A percentile compares a stretch with the other conserved stretches of the same genome.
Conservation (phyloP, 805 yeast genomes). For the Suhomyces pyralidae region DNA sequence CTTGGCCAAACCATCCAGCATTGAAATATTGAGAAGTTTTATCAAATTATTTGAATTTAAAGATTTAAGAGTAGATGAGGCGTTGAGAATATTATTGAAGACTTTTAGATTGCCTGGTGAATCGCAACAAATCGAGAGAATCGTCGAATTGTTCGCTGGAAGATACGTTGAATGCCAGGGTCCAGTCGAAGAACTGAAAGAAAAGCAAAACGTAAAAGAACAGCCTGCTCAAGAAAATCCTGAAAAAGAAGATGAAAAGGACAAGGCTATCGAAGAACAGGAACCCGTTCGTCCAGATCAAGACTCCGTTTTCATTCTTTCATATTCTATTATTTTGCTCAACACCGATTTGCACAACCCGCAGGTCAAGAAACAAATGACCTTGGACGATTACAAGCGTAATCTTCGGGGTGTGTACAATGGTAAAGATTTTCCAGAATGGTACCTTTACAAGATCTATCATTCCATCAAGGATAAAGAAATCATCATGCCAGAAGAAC, state of each 20-base stretch:
- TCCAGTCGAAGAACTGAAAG: slow-evolving; percentile 5
- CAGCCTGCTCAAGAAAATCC: neutral
- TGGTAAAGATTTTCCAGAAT: slow-evolving; percentile 72
- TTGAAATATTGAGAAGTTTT: slow-evolving; percentile 58
- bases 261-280: slow-evolving; percentile 22
- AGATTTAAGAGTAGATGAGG: slow-evolving; percentile 87
- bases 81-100: slow-evolving; percentile 74
- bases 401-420: slow-evolving; percentile 80
- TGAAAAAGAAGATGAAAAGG: neutral
- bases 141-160: slow-evolving; percentile 81
- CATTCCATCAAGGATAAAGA: slow-evolving; percentile 78
- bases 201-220: neutral
- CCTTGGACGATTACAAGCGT: slow-evolving; percentile 71
- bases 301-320: slow-evolving; percentile 84
- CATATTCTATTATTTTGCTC: slow-evolving; percentile 89
- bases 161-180: slow-evolving; percentile 68
- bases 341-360: slow-evolving; percentile 95
- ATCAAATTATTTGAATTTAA: slow-evolving; percentile 70
- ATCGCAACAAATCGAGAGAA: slow-evolving; percentile 92
- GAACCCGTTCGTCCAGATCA: slow-evolving; percentile 63
- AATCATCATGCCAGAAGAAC: slow-evolving; percentile 97
- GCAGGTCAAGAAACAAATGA: slow-evolving; percentile 89
- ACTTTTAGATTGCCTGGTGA: slow-evolving; percentile 95
- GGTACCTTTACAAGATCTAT: slow-evolving; percentile 82
- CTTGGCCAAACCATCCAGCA: slow-evolving; percentile 72